Conservation (phyloP, 2,329 filamentous ascomycete genomes). For the Hansfordia pulvinata region DNA sequence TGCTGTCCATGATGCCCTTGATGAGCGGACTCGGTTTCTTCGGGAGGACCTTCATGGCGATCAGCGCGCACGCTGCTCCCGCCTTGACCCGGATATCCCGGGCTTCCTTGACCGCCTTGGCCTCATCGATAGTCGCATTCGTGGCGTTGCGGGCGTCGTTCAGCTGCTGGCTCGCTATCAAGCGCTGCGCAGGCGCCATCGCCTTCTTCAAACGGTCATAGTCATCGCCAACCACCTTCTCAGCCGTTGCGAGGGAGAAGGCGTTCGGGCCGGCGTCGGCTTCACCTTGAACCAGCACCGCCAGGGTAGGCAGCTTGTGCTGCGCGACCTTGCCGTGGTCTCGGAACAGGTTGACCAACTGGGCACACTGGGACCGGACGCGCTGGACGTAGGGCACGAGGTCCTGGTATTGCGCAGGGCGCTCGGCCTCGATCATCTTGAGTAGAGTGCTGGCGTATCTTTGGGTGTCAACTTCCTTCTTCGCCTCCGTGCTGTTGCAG, state of each 20-base stretch:
- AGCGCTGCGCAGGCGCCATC: constrained; percentile 76
- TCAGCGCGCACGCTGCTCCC: constrained; percentile 72
- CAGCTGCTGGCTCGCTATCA: constrained; percentile 70
- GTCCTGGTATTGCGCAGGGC: constrained; percentile 75
- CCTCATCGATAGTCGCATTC: constrained; percentile 62
- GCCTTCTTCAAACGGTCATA: constrained; percentile 79
- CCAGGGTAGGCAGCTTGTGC: constrained; percentile 63
- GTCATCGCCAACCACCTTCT: constrained; percentile 74
- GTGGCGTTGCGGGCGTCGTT: constrained; percentile 64
- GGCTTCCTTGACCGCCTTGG: constrained; percentile 62
- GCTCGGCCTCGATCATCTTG: constrained; percentile 66
- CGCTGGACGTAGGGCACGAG: constrained; percentile 82
- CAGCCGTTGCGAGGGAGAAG: constrained; percentile 77
- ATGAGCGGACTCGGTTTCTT: constrained; percentile 91
- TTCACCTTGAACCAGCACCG: constrained; percentile 89
- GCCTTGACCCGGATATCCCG: constrained; percentile 80
- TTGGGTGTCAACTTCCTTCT: constrained; percentile 36
- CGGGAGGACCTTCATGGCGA: constrained; percentile 75
- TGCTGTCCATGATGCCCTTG: constrained; percentile 95
- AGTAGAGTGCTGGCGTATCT: constrained; percentile 54
- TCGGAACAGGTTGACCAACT: constrained; percentile 80
- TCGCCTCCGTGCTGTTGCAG: constrained; percentile 32
- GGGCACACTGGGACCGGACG: constrained; percentile 80
- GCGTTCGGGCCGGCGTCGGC: constrained; percentile 81
- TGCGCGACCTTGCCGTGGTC: constrained; percentile 75